Conservation (phyloP, 2,329 filamentous ascomycete species). For the Venturia nashicola region DNA sequence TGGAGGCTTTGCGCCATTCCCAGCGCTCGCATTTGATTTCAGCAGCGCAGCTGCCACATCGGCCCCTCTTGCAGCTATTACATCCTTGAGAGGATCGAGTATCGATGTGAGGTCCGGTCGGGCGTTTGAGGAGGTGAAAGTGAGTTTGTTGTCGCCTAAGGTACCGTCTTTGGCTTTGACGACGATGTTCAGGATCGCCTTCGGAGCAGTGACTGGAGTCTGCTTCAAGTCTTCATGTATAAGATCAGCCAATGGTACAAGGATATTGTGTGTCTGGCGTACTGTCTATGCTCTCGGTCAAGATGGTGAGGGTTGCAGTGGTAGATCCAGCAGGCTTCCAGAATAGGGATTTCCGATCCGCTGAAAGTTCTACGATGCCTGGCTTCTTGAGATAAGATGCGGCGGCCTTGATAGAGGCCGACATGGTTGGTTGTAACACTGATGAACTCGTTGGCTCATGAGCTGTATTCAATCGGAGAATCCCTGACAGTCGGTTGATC, state of each 20-base stretch:
- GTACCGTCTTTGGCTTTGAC: neutral
- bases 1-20: constrained; percentile 24
- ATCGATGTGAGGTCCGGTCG: constrained; percentile 74
- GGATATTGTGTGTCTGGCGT: neutral
- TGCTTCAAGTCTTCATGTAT: neutral
- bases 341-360: neutral
- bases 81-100: constrained; percentile 66
- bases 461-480: neutral
- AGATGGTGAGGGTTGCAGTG: neutral
- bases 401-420: neutral
- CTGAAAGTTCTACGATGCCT: neutral
- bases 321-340: neutral
- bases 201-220: neutral
- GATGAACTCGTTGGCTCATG: neutral
- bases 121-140: constrained; percentile 69
- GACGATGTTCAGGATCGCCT: neutral
- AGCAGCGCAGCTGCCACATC: neutral
- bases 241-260: neutral
- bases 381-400: neutral
- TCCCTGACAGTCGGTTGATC: neutral
- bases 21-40: constrained; percentile 38
- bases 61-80: constrained; percentile 47
- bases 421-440: neutral
- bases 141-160: constrained; percentile 50
- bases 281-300: constrained; percentile 1